Conservation (phyloP, 148 eudicot genomes). For the Vaccinium myrtillus region DNA sequence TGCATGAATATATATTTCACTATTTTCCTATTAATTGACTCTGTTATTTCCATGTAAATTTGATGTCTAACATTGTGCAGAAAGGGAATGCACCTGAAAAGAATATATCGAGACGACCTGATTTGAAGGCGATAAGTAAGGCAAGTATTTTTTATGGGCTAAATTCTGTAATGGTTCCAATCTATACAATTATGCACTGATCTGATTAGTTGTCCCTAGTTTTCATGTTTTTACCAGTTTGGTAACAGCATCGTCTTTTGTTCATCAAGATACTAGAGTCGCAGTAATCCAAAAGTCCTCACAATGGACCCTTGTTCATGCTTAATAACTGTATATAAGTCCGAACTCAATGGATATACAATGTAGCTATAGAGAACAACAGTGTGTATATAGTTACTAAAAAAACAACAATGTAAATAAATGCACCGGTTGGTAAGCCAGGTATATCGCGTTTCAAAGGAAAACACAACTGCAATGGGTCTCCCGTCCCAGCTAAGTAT, state of each 20-base stretch:
- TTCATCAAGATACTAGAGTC: background rate
- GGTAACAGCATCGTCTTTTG: background rate
- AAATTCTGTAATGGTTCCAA: background rate
- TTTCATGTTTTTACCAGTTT: background rate
- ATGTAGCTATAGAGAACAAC: too few species aligned
- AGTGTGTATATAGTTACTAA: too few species aligned
- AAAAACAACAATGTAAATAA: too few species aligned
- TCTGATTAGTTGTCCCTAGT: background rate
- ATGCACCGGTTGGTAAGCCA: too few species aligned
- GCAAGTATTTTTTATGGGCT: constrained; percentile 35
- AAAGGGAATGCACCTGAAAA: constrained; percentile 26
- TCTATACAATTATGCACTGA: background rate
- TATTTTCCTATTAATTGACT: background rate
- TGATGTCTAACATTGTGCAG: constrained; percentile 23
- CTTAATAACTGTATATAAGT: background rate
- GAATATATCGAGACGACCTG: constrained; percentile 55
- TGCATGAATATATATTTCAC: background rate
- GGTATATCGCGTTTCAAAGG: too few species aligned
- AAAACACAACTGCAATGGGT: too few species aligned
- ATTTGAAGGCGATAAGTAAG: constrained; percentile 61
- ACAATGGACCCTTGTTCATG: background rate
- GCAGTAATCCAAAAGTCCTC: background rate
- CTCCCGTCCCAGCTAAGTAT: too few species aligned
- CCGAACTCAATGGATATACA: background rate
- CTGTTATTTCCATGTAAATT: background rate